Evolutionary conservation across 1,284 basidiomycete species (phyloP).

Genomic region (Cronartium ribicola): DNA sequence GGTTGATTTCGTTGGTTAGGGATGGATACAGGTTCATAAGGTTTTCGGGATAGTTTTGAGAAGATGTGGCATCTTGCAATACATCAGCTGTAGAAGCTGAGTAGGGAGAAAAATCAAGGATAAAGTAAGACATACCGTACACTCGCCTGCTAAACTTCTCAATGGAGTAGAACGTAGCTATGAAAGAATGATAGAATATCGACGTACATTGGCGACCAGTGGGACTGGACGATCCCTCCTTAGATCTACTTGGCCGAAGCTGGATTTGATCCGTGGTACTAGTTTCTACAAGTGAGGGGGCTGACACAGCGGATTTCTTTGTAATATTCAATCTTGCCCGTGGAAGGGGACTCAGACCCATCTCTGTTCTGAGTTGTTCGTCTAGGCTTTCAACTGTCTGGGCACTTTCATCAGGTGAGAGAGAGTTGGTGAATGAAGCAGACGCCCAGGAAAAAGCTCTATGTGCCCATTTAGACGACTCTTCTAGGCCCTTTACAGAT

Average conservation of each 20-base stretch:
- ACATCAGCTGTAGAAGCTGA: background rate
- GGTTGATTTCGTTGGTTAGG: background rate
- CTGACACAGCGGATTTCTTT: conserved; percentile 12
- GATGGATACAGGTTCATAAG: conserved; percentile 1
- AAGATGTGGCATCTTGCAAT: background rate
- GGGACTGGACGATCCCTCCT: background rate
- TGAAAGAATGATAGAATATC: background rate
- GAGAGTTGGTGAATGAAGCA: conserved; percentile 20
- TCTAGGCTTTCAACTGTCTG: conserved; percentile 20
- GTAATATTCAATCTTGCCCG: background rate
- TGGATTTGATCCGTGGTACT: background rate
- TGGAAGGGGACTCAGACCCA: conserved; percentile 15
- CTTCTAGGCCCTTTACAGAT: background rate
- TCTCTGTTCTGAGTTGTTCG: conserved; percentile 31
- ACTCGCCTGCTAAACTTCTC: too few relatives aligned
- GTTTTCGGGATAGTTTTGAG: conserved; percentile 8
- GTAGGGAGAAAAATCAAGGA: background rate
- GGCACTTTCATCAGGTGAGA: background rate
- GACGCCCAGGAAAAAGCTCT: conserved; percentile 35
- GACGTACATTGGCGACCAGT: background rate
- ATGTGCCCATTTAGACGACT: conserved; percentile 19
- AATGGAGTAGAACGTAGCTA: background rate
- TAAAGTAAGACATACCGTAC: too few relatives aligned
- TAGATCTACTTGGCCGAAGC: too few relatives aligned
- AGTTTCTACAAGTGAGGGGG: background rate